Evolutionary conservation across 2,329 filamentous ascomycete genomes (phyloP), one percentile per base, ranked within the genome.

Genomic region (Neonectria magnoliae): DNA sequence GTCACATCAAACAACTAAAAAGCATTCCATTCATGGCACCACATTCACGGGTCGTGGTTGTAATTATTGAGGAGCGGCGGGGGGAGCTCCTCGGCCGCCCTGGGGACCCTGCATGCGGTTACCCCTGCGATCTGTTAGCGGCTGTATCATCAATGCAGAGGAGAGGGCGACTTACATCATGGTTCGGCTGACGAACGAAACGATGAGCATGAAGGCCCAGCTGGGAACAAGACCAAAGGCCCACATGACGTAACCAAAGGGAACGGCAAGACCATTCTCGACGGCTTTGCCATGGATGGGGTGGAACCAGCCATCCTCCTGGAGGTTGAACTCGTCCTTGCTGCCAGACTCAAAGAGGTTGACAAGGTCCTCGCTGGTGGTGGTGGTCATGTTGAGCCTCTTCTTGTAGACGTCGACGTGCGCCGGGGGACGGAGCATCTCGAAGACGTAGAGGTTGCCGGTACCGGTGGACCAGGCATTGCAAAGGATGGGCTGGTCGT

Each of bases 201-300:
- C 84, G 53, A 87, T 76, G 71, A 95, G 84, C 92, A 95, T 94
- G 75, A 93, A 89, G 60, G 88, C 80, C 92, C 92, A 95, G 82
- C 90, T 89, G 62, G 92, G 87, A 63, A 93, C 80, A 53, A 91
- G 80, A 72, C 85, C 84, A 74, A 92, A 88, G 69, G 83, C 83
- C 87, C 88, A 93, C 71, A 93, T 83, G 56, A 86, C 70, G 76
- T 92, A 94, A 62, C 85, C 92, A 47, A 91, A 79, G 42, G 91
- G 90, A 57, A 91, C 79, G 33, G 86, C 82, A 31, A 93, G 73
- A 68, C 86, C 85, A 68, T 87, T 84, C 81, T 91, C 80, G 64
- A 88, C 88, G 45, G 92, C 80, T 66, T 82, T 80, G 67, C 92
- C 91, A 73, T 93, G 87, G 76, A 93, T 91, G 66, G 92, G 92